Base-by-base conservation (phyloP, 169 alveolate genomes). In the Neospora caninum region DNA sequence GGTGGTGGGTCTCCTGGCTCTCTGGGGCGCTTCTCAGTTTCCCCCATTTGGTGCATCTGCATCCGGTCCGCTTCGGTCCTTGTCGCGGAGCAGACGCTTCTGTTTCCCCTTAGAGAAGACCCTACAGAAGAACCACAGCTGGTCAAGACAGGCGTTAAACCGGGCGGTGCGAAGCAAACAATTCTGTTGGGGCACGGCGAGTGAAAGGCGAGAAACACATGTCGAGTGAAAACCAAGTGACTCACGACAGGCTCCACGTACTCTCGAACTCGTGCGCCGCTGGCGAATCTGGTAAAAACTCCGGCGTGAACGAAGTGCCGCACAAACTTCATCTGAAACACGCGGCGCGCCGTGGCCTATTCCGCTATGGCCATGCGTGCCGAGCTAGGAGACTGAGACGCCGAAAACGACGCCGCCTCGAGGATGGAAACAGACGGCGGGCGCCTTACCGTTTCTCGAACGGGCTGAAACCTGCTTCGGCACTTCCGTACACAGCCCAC, bases 401-500 rank as follows among this genome's bases (percentile, higher is more conserved):
- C 34, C 31, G 20, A 0, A 16, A 16, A 22, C 25, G 31, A 27
- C 73, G 73, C 16, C 34, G n/a, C 16, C 7, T 7, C 73, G 7
- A 64, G 34, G 34, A 64, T 22, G 73, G 7, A 64, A 7, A 64
- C 25, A 10, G 7, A 38, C 36, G 39, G 16, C 18, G 29, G 34
- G 22, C 36, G 54, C 2, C 82, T 31, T 82, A 93, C 95, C 99
- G 73, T 43, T 96, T 93, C 84, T 97, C 98, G 34, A 89, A 93
- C 2, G 99, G 99, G 88, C 96, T 98, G 88, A 98, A 98, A n/a
- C 98, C 98, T 83, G 96, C 95, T 92, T 97, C 98, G 53, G 92
- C 96, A 29, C 98, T 94, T 27, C 98, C 98, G 82, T 95, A 94
- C 36, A 96, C 95, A 0, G 98, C 99, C 99, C 99, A 98, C 38